phyloP scores from a whole-genome alignment of 331 rosid genomes.

The Prunus yedoensis region DNA sequence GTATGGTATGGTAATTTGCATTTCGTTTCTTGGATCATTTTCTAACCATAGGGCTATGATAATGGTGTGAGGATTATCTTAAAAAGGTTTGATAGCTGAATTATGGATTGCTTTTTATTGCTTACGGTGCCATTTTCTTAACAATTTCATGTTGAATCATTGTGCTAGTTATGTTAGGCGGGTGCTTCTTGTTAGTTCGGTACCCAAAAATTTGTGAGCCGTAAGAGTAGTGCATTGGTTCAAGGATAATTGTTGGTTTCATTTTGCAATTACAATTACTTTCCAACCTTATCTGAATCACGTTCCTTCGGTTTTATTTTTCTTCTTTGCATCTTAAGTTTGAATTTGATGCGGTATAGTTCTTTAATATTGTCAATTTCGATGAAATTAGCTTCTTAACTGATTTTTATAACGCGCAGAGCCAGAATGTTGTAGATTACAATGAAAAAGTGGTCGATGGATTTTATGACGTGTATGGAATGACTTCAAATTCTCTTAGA shows the following conservation, averaged over 20 bases:
- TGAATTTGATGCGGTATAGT: neutral
- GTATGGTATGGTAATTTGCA: neutral
- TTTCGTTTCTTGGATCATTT: neutral
- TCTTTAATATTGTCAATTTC: neutral
- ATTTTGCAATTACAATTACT: neutral
- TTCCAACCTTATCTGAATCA: neutral
- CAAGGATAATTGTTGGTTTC: neutral
- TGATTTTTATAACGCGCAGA: constrained; percentile 51
- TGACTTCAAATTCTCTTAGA: constrained; percentile 53
- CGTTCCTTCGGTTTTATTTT: neutral
- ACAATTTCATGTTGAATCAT: neutral
- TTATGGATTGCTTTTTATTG: neutral
- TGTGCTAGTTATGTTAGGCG: neutral
- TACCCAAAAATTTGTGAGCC: neutral
- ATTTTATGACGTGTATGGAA: constrained; percentile 82
- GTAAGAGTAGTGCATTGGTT: neutral
- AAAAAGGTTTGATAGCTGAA: neutral
- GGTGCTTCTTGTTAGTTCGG: neutral
- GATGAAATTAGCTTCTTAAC: constrained; percentile 17
- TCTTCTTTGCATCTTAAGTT: neutral
- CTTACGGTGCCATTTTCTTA: neutral
- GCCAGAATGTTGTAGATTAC: constrained; percentile 78
- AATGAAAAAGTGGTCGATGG: constrained; percentile 91
- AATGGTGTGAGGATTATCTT: no score
- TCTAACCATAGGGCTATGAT: neutral